Evolutionary conservation across 495 filamentous ascomycete species (phyloP).

Genomic region (Neurospora discreta): DNA sequence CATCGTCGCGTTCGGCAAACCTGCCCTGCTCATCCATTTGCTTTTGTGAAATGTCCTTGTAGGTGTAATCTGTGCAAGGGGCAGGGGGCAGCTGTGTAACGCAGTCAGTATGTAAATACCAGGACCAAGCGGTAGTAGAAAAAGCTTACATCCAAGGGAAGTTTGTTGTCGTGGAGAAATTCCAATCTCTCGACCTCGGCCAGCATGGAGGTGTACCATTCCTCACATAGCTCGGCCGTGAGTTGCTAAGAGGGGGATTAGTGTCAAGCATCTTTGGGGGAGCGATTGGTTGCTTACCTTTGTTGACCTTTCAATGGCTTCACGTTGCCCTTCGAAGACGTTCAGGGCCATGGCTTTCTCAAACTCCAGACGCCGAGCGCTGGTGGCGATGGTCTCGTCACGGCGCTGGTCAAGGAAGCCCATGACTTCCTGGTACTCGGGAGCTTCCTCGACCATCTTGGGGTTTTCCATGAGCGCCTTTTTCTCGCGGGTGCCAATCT

Average conservation of each 20-base stretch:
- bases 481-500: constrained; percentile 30
- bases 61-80: constrained; percentile 19
- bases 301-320: constrained; percentile 4
- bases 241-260: background rate
- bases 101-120: constrained; percentile 3
- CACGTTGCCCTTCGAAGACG: constrained; percentile 9
- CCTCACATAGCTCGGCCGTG: constrained; percentile 20
- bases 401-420: constrained; percentile 22
- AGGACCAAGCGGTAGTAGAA: background rate
- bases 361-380: constrained; percentile 8
- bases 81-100: constrained; percentile 20
- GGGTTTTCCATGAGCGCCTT: constrained; percentile 23
- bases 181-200: constrained; percentile 22
- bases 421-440: constrained; percentile 19
- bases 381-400: constrained; percentile 12
- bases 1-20: constrained; percentile 17
- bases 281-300: constrained; percentile 8
- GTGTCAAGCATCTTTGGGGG: background rate
- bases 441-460: constrained; percentile 18
- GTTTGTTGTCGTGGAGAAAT: constrained; percentile 23
- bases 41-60: constrained; percentile 21
- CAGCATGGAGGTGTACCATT: constrained; percentile 25
- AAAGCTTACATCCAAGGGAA: constrained; percentile 30
- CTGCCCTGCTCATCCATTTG: constrained; percentile 19
- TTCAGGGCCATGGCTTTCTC: constrained; percentile 7